phyloP scores from a whole-genome alignment of 2,329 filamentous ascomycete species.

The Onygena corvina region DNA sequence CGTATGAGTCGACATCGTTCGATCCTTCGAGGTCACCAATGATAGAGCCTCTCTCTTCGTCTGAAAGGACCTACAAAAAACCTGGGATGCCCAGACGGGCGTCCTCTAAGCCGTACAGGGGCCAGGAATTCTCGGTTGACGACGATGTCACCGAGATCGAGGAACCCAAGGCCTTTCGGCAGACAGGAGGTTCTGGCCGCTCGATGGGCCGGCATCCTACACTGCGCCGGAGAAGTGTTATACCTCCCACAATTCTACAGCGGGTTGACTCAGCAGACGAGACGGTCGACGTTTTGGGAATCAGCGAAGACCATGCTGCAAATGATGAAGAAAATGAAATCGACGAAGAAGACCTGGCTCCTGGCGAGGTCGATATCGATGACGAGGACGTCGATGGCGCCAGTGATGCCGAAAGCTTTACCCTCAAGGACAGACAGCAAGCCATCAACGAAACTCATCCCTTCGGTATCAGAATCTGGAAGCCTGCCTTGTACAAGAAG shows the following conservation, averaged over 20 bases:
- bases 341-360: conserved; percentile 14
- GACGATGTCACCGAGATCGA: conserved; percentile 74
- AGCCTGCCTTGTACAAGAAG: conserved; percentile 96
- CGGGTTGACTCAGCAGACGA: conserved; percentile 30
- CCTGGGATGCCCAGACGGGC: conserved; percentile 60
- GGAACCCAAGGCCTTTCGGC: conserved; percentile 39
- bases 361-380: conserved; percentile 28
- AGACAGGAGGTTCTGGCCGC: conserved; percentile 24
- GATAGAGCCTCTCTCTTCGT: conserved; percentile 24
- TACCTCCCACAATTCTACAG: conserved; percentile 23
- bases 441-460: conserved; percentile 98
- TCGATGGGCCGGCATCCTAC: conserved; percentile 29
- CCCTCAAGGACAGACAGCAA: conserved; percentile 87
- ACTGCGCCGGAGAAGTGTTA: conserved; percentile 29
- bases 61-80: conserved; percentile 50
- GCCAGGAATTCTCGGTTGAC: conserved; percentile 81
- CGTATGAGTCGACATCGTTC: background rate
- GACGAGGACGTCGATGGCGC: conserved; percentile 40
- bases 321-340: background rate
- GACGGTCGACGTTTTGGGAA: conserved; percentile 26
- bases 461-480: conserved; percentile 98
- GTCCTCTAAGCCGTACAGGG: conserved; percentile 69
- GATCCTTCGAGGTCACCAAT: conserved; percentile 36
- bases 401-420: conserved; percentile 95
- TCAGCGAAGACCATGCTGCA: background rate